Evolutionary conservation across 768 basidiomycete species (phyloP).

Genomic region (Lactarius evosmus): DNA sequence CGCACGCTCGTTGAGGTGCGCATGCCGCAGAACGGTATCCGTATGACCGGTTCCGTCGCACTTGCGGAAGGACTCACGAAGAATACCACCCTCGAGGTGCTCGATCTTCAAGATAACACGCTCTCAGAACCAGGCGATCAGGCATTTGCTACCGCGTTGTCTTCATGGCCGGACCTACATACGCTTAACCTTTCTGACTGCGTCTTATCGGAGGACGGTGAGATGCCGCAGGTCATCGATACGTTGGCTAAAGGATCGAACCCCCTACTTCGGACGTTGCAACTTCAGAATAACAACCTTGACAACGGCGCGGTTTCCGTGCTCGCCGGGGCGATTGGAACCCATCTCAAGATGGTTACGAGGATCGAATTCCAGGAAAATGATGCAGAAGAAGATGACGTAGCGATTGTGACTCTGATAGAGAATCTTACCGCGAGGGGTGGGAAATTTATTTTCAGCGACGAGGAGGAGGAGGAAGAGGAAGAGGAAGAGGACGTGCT

Average conservation of each 20-base stretch:
- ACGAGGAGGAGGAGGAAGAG: constrained; percentile 82
- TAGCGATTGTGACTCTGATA: constrained; percentile 52
- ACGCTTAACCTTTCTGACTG: constrained; percentile 93
- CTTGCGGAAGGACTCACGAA: constrained; percentile 73
- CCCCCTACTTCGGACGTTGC: constrained; percentile 67
- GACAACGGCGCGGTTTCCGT: constrained; percentile 64
- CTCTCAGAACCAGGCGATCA: constrained; percentile 57
- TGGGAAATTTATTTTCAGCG: constrained; percentile 61
- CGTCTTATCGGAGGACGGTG: constrained; percentile 78
- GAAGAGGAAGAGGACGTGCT: constrained; percentile 48
- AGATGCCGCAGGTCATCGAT: constrained; percentile 61
- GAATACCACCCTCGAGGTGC: constrained; percentile 60
- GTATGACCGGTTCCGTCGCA: constrained; percentile 82
- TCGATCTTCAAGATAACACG: constrained; percentile 93
- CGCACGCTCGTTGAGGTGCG: constrained; percentile 78
- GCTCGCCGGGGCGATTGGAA: constrained; percentile 62
- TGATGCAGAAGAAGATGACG: constrained; percentile 77
- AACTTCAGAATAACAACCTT: constrained; percentile 91
- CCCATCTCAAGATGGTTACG: constrained; percentile 56
- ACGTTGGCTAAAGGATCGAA: constrained; percentile 68
- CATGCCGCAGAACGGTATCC: constrained; percentile 97
- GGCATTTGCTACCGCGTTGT: constrained; percentile 61
- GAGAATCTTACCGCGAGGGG: constrained; percentile 59
- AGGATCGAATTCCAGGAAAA: constrained; percentile 88
- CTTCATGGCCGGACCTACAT: constrained; percentile 65